Evolutionary conservation across 164 flowering plant genomes (phyloP).

Genomic region (Cinnamomum chago): DNA sequence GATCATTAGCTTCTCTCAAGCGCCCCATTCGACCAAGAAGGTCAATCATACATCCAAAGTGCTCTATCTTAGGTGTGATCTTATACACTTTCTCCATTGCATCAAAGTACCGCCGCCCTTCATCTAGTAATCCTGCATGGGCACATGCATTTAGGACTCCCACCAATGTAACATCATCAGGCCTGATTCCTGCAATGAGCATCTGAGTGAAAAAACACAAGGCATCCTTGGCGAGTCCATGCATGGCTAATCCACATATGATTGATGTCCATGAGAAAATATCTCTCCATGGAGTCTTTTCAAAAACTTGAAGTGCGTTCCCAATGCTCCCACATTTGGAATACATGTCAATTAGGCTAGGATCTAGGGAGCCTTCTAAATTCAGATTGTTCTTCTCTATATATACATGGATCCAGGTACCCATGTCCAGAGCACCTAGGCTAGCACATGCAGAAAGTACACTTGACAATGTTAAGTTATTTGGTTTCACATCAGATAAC

Average conservation of each 20-base stretch:
- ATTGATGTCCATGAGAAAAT: conserved; percentile 30
- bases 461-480: conserved; percentile 20
- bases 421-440: conserved; percentile 28
- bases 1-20: conserved; percentile 20
- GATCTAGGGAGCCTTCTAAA: conserved; percentile 21
- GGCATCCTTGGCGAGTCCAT: conserved; percentile 22
- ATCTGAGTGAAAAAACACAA: conserved; percentile 16
- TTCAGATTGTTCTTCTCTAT: conserved; percentile 23
- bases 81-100: conserved; percentile 17
- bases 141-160: conserved; percentile 32
- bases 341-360: conserved; percentile 26
- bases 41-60: conserved; percentile 32
- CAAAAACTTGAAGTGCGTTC: conserved; percentile 29
- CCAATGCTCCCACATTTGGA: conserved; percentile 30
- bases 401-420: conserved; percentile 28
- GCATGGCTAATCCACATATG: conserved; percentile 27
- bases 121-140: conserved; percentile 27
- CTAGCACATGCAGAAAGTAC: conserved; percentile 31
- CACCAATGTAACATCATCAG: conserved; percentile 22
- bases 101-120: conserved; percentile 16
- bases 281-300: conserved; percentile 17
- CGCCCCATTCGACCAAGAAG: conserved; percentile 27
- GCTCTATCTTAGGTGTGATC: conserved; percentile 22
- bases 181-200: conserved; percentile 18
- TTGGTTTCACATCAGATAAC: conserved; percentile 18